These are phyloP conservation scores for Pinus tabuliformis DNA, from an alignment of 75 land plant species.

Conservation along the genomic window DNA sequence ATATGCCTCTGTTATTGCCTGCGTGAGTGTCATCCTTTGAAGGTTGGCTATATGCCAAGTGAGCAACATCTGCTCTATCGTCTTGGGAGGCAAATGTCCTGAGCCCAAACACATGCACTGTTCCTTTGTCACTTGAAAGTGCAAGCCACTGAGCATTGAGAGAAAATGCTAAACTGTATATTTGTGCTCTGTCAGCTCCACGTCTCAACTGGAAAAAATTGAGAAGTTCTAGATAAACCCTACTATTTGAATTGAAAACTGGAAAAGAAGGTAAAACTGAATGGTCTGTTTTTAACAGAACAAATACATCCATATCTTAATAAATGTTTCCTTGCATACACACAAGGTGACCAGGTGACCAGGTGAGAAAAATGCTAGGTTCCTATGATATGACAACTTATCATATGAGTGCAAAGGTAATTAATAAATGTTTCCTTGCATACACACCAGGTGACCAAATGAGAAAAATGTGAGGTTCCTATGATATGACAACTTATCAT, in stretches of 20 bases:
- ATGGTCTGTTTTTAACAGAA: neutral
- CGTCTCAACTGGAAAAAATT: slow-evolving; percentile 54
- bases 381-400: too few relatives aligned
- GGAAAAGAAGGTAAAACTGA: neutral
- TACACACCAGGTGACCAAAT: too few relatives aligned
- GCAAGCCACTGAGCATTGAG: slow-evolving; percentile 72
- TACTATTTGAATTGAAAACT: neutral
- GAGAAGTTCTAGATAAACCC: neutral
- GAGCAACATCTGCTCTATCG: slow-evolving; percentile 5
- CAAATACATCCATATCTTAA: neutral
- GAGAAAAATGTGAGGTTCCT: too few relatives aligned
- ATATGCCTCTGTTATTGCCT: slow-evolving; percentile 10
- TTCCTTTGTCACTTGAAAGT: slow-evolving; percentile 92
- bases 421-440: neutral
- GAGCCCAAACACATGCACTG: slow-evolving; percentile 81
- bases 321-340: neutral
- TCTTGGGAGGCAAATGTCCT: slow-evolving; percentile 29
- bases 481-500: too few relatives aligned
- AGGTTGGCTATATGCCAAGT: slow-evolving; percentile 2
- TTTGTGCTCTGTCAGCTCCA: slow-evolving; percentile 85
- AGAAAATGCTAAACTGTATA: slow-evolving; percentile 86
- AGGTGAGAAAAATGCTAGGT: too few relatives aligned
- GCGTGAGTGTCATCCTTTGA: slow-evolving; percentile 4
- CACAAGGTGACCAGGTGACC: too few relatives aligned
- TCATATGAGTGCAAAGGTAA: too few relatives aligned